Evolutionary conservation across 768 basidiomycete species (phyloP), one percentile per base, ranked within the genome.

Genomic region (Termitomyces bulborhizus): DNA sequence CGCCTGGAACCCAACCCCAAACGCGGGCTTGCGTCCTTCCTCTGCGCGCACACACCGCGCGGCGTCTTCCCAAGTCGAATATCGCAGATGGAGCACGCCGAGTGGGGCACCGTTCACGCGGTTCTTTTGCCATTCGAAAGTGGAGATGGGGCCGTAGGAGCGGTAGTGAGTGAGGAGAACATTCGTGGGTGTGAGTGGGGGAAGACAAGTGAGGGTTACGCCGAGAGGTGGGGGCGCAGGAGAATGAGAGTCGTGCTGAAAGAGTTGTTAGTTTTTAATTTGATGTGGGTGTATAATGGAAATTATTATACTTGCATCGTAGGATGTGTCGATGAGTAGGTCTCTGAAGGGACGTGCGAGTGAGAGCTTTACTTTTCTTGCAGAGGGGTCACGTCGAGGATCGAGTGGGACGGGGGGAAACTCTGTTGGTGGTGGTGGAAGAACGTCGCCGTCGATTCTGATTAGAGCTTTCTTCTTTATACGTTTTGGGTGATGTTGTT

Each of bases 61-160:
- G 4, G 93, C 93, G 43, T 89, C 85, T 15, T 85, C 83, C 57
- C 85, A 82, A 0, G 79, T 71, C 16, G 69, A 64, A 64, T 73
- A 98, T 59, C 80, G 82, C 59, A 98, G 78, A 64, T 82, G 83
- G 41, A 92, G 82, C 41, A 98, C 81, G 2, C 95, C 94, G 1
- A 97, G 79, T 1, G 86, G 81, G 47, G 82, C 85, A 3, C 93
- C 94, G n/a, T 84, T 91, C 49, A 78, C 76, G 54, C 79, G 78
- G 70, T 96, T 89, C 56, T 88, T 81, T 63, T 93, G 88, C 11
- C 85, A 78, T 55, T 94, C 90, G 55, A 91, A 84, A 3, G 83
- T 78, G 6, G 72, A 54, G 54, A 94, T 73, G 15, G 72, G 65
- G 1, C 93, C 94, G 63, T 87, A 76, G 8, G 71, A 57, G 5